Percentiles rank a stretch among this genome's conserved stretches.
These are phyloP conservation scores for Mortierella sp. DNA, from an alignment of 371 early-diverging fungal species.

Conservation along the genomic window DNA sequence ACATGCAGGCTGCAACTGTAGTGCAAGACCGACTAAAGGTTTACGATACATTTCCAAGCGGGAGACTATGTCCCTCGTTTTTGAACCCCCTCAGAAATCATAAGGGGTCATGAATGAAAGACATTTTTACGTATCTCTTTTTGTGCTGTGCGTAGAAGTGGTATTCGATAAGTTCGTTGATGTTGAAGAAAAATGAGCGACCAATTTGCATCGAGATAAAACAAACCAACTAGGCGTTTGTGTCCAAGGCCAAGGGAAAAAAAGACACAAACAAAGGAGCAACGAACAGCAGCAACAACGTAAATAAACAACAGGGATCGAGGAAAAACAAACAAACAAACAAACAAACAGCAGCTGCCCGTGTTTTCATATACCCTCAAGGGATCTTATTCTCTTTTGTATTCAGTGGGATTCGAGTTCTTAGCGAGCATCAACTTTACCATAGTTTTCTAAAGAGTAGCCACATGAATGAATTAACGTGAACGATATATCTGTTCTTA, in stretches of 20 bases:
- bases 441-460: neutral
- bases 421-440: neutral
- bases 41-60: neutral
- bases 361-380: slow-evolving; percentile 4
- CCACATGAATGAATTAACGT: too few species aligned
- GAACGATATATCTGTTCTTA: too few species aligned
- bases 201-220: neutral
- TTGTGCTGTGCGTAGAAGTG: neutral
- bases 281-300: too few species aligned
- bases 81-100: slow-evolving; percentile 9
- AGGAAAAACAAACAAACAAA: neutral
- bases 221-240: neutral
- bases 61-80: neutral
- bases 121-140: neutral
- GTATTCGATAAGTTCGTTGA: too few species aligned
- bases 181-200: neutral
- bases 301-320: slow-evolving; percentile 1
- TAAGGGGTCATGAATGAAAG: neutral
- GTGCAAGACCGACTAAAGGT: neutral
- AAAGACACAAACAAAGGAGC: neutral
- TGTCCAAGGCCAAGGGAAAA: neutral
- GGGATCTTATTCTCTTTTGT: neutral
- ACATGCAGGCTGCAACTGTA: neutral
- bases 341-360: neutral
- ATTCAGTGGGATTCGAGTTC: too few species aligned